These are phyloP conservation scores for Colletotrichum sp. DNA, from an alignment of 2,329 filamentous ascomycete species.

Conservation along the genomic window DNA sequence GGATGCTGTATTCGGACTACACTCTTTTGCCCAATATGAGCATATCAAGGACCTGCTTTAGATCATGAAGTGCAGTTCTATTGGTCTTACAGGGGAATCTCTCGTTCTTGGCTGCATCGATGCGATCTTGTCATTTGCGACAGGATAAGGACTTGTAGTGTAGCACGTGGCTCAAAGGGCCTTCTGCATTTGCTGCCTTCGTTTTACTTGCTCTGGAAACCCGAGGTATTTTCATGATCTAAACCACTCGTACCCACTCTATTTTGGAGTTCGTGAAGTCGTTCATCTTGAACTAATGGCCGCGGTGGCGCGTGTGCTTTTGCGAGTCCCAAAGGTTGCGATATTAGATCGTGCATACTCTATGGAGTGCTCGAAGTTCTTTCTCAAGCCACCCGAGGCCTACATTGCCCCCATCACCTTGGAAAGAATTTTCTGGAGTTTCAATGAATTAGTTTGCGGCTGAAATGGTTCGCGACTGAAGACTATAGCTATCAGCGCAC, in stretches of 20 bases:
- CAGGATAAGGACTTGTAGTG: not conserved
- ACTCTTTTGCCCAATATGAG: not conserved
- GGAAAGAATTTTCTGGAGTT: not conserved
- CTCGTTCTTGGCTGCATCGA: not conserved
- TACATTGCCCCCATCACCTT: not conserved
- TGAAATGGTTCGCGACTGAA: not conserved
- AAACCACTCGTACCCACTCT: too few relatives aligned
- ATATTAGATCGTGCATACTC: too few relatives aligned
- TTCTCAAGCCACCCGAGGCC: not conserved
- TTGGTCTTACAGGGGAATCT: not conserved
- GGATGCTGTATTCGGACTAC: not conserved
- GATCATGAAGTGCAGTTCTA: not conserved
- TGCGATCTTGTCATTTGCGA: not conserved
- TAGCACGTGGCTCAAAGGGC: too few relatives aligned
- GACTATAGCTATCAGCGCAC: not conserved
- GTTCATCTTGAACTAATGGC: too few relatives aligned
- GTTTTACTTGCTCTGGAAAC: too few relatives aligned
- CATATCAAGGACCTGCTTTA: not conserved
- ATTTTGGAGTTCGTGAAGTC: too few relatives aligned
- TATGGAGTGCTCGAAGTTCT: too few relatives aligned
- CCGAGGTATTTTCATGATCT: too few relatives aligned
- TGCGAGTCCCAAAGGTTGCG: too few relatives aligned
- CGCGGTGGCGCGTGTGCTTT: too few relatives aligned
- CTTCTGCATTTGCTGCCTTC: too few relatives aligned
- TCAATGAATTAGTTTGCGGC: not conserved